Evolutionary conservation across 73 alveolate genomes (phyloP), one percentile per base, ranked within the genome.

Genomic region (Uronychia setigera): DNA sequence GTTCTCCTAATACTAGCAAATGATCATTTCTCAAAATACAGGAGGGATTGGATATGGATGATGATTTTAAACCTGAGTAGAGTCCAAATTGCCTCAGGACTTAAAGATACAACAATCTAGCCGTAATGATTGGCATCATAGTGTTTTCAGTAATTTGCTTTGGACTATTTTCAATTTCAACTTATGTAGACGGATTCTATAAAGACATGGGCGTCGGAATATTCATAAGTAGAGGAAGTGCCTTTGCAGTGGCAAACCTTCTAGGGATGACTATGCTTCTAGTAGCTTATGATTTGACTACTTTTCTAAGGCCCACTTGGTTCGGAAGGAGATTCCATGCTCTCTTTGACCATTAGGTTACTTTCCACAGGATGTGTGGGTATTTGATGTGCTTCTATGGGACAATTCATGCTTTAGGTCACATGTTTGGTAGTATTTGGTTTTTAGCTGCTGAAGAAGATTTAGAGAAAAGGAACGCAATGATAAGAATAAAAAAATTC

Each of bases 161-260:
- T n/a, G n/a, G n/a, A n/a, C n/a, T n/a, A n/a, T n/a, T n/a, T n/a
- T n/a, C n/a, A n/a, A n/a, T n/a, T n/a, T n/a, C n/a, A n/a, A n/a
- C n/a, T n/a, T n/a, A n/a, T n/a, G n/a, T n/a, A n/a, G n/a, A n/a
- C n/a, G n/a, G n/a, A n/a, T n/a, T n/a, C n/a, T n/a, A n/a, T n/a
- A n/a, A n/a, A n/a, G n/a, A n/a, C n/a, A n/a, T n/a, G n/a, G 88
- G 88, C 1, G 80, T 81, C 1, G 88, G 88, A 60, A 81, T 81
- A 0, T 60, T 81, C 1, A 60, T 81, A 74, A 34, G 80, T 5
- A 27, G 88, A 29, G 88, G 88, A 60, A 81, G 82, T 59, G 88
- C 88, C 13, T 76, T 81, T 31, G 74, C 81, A 1, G 60, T 81
- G 19, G 29, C 60, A 0, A 27, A 60, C 0, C 32, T 81, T 32